Evolutionary conservation across 257 asterid species (phyloP).

Genomic region (Plectranthus barbatus): DNA sequence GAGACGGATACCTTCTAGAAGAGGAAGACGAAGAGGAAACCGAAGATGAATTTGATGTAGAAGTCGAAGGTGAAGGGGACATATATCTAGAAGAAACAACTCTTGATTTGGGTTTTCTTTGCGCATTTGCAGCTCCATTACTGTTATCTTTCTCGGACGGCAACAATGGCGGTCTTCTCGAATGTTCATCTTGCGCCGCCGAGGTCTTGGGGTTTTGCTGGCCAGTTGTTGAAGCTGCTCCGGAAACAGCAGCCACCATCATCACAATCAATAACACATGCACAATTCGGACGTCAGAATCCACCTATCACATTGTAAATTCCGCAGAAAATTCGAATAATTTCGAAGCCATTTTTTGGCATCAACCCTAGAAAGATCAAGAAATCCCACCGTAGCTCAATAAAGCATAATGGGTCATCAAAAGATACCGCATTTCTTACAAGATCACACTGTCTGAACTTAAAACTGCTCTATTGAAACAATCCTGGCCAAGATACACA

Average conservation of each 20-base stretch:
- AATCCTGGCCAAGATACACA: conserved; percentile 10
- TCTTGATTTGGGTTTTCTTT: conserved; percentile 65
- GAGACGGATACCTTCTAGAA: conserved; percentile 74
- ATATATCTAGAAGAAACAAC: conserved; percentile 74
- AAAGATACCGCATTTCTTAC: conserved; percentile 28
- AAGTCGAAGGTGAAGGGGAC: conserved; percentile 85
- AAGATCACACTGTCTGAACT: conserved; percentile 5
- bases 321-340: conserved; percentile 15
- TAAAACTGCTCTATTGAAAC: background rate
- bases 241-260: conserved; percentile 88
- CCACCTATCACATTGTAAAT: conserved; percentile 52
- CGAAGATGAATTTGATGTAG: conserved; percentile 66
- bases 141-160: conserved; percentile 69
- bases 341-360: conserved; percentile 25
- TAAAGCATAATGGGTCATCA: conserved; percentile 20
- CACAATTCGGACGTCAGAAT: conserved; percentile 20
- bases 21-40: conserved; percentile 56
- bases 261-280: conserved; percentile 33
- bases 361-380: conserved; percentile 40
- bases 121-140: conserved; percentile 40
- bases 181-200: conserved; percentile 29
- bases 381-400: conserved; percentile 36
- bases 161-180: conserved; percentile 67
- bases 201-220: conserved; percentile 38
- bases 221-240: conserved; percentile 57